phyloP scores from a whole-genome alignment of 1,284 basidiomycete species.

The Rhodotorula sp. region DNA sequence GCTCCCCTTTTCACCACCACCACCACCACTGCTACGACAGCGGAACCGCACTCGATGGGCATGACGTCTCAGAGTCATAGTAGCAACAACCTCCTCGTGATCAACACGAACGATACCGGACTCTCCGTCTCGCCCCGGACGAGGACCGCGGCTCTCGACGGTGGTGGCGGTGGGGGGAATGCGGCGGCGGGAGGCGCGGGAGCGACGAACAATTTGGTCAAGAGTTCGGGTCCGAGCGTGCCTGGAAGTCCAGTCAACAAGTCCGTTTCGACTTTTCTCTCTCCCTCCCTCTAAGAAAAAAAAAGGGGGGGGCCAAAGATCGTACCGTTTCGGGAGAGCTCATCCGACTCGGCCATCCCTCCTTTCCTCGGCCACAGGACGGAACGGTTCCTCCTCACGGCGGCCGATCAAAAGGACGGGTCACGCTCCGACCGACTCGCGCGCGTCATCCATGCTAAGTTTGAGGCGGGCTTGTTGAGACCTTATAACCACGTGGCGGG shows the following conservation, averaged over 20 bases:
- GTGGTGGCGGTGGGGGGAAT: neutral
- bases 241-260: constrained; percentile 38
- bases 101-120: constrained; percentile 20
- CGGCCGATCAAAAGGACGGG: constrained; percentile 90
- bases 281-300: too few species aligned
- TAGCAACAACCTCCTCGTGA: constrained; percentile 12
- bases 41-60: neutral
- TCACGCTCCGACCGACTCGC: constrained; percentile 85
- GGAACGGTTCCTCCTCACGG: constrained; percentile 86
- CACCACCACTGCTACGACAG: neutral
- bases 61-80: neutral
- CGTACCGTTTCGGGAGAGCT: neutral
- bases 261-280: constrained; percentile 30
- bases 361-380: too few species aligned
- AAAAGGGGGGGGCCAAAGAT: too few species aligned
- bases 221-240: constrained; percentile 29
- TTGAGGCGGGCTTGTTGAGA: constrained; percentile 89
- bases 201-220: constrained; percentile 9
- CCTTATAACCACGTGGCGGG: constrained; percentile 97
- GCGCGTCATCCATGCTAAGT: constrained; percentile 92
- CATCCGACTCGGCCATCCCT: neutral
- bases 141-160: neutral
- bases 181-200: neutral
- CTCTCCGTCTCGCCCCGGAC: neutral
- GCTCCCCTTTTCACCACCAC: constrained; percentile 11